These are phyloP conservation scores for Botrytis byssoidea DNA, from an alignment of 2,329 filamentous ascomycete species.

Conservation along the genomic window DNA sequence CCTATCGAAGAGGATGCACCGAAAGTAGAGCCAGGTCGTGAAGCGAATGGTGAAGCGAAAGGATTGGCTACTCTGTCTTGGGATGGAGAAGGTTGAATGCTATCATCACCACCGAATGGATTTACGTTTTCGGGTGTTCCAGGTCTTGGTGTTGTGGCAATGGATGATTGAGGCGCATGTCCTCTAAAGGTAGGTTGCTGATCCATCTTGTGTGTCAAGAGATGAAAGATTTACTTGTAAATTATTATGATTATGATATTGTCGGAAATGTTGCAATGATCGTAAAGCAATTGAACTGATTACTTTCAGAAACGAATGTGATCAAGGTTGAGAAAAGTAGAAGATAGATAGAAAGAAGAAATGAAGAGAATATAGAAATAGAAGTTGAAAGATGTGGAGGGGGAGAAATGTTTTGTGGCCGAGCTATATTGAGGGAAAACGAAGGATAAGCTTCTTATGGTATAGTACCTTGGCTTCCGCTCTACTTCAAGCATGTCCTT, in stretches of 20 bases:
- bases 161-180: constrained; percentile 28
- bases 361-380: neutral
- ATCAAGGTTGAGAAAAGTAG: neutral
- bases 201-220: neutral
- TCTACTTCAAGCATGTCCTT: neutral
- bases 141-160: constrained; percentile 40
- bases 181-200: constrained; percentile 25
- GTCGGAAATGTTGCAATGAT: neutral
- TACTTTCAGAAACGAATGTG: neutral
- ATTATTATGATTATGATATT: neutral
- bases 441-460: neutral
- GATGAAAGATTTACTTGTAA: too few species aligned
- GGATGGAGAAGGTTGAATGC: constrained; percentile 30
- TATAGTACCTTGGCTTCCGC: neutral
- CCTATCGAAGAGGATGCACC: constrained; percentile 44
- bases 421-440: neutral
- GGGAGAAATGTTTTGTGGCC: neutral
- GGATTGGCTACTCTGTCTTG: constrained; percentile 29
- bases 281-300: neutral
- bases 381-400: neutral
- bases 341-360: neutral
- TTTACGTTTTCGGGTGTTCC: constrained; percentile 42
- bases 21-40: constrained; percentile 44
- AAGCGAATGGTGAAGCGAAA: constrained; percentile 42
- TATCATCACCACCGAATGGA: constrained; percentile 36